Conservation (phyloP, 2,329 filamentous ascomycete species). For the Colletotrichum graminicola region DNA sequence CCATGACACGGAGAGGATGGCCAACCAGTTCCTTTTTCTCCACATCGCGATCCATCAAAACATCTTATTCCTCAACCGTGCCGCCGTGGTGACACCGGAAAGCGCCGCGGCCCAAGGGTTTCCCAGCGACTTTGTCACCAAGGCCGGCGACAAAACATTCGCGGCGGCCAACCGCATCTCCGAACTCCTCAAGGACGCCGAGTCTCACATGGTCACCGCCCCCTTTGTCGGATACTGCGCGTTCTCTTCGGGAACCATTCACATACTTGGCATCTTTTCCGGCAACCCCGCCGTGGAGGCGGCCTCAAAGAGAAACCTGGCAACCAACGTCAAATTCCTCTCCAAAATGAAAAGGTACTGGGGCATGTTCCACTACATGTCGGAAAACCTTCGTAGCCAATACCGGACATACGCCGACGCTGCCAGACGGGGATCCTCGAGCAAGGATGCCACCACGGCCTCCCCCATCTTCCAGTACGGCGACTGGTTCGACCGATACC, state of each 20-base stretch:
- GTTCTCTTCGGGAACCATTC: conserved; percentile 93
- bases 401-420: conserved; percentile 88
- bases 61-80: conserved; percentile 89
- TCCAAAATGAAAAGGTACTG: conserved; percentile 97
- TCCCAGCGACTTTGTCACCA: conserved; percentile 81
- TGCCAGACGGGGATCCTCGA: conserved; percentile 74
- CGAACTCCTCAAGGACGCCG: conserved; percentile 82
- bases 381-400: conserved; percentile 89
- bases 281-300: conserved; percentile 82
- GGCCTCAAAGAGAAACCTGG: conserved; percentile 84
- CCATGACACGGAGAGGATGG: conserved; percentile 86
- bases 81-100: conserved; percentile 80
- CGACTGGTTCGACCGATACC: conserved; percentile 97
- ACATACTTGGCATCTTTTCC: conserved; percentile 91
- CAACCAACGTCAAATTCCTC: conserved; percentile 89
- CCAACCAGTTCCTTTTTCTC: conserved; percentile 92
- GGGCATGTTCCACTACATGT: conserved; percentile 99
- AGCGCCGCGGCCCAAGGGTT: conserved; percentile 76
- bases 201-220: conserved; percentile 84
- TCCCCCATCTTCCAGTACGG: conserved; percentile 90
- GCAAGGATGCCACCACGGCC: conserved; percentile 60
- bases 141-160: conserved; percentile 81
- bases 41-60: conserved; percentile 93
- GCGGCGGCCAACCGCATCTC: conserved; percentile 90
- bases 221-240: conserved; percentile 96